These are phyloP conservation scores for Gracilaria domingensis DNA, from an alignment of 23 red algal genomes.

Conservation along the genomic window DNA sequence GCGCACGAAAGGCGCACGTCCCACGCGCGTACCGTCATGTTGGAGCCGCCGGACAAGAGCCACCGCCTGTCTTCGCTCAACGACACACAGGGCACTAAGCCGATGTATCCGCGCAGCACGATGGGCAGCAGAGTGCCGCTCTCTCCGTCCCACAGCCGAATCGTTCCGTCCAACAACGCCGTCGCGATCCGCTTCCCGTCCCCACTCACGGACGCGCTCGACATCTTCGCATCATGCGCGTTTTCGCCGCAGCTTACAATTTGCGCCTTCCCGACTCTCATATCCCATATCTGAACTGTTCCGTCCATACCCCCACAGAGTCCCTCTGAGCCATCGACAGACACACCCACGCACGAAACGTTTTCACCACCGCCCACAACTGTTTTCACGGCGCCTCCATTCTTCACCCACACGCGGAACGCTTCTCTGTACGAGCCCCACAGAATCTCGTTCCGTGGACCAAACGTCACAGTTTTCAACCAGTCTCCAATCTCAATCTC, in stretches of 20 bases:
- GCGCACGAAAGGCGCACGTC: background rate
- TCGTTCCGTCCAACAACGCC: background rate
- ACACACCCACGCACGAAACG: background rate
- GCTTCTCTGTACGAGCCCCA: background rate
- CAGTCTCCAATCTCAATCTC: background rate
- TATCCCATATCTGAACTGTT: background rate
- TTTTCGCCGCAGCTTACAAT: background rate
- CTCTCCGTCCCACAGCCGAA: slow-evolving; percentile 3
- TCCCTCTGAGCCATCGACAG: background rate
- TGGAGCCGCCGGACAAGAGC: background rate
- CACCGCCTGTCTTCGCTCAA: slow-evolving; percentile 33
- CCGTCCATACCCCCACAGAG: background rate
- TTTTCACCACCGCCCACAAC: background rate
- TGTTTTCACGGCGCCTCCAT: background rate
- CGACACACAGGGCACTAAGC: background rate
- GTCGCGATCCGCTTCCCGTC: background rate
- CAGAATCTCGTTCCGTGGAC: background rate
- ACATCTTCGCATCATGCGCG: background rate
- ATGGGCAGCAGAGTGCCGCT: background rate
- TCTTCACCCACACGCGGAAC: background rate
- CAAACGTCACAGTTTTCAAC: background rate
- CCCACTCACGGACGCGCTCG: background rate
- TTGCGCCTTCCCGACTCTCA: background rate
- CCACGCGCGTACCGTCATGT: slow-evolving; percentile 13
- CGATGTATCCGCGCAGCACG: background rate